Evolutionary conservation across 2,329 filamentous ascomycete genomes (phyloP).

Genomic region (Clarireedia homoeocarpa): DNA sequence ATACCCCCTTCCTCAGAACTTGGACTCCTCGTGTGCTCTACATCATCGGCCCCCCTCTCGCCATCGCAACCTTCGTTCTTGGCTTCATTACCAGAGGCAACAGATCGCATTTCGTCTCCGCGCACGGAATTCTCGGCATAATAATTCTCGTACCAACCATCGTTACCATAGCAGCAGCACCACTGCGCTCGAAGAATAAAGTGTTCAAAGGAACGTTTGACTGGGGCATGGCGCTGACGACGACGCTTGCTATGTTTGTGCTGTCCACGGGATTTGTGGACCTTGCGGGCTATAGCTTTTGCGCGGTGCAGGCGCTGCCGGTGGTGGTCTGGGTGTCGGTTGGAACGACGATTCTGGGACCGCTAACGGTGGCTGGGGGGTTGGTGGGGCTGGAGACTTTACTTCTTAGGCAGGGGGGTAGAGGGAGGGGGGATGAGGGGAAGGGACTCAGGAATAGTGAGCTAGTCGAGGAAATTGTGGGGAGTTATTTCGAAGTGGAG

Average conservation of each 20-base stretch:
- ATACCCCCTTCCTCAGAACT: neutral
- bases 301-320: neutral
- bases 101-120: conserved; percentile 4
- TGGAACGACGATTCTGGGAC: neutral
- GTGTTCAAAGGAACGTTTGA: neutral
- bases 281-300: neutral
- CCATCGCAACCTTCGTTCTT: neutral
- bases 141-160: conserved; percentile 2
- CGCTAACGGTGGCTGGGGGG: neutral
- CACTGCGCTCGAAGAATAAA: neutral
- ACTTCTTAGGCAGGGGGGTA: neutral
- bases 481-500: neutral
- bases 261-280: neutral
- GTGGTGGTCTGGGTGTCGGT: neutral
- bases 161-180: neutral
- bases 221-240: neutral
- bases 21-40: conserved; percentile 3
- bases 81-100: neutral
- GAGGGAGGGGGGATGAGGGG: too few species aligned
- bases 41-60: neutral
- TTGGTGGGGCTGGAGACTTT: neutral
- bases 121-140: conserved; percentile 9
- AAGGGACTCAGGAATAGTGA: neutral
- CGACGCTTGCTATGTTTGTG: neutral
- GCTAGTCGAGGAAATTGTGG: neutral